phyloP scores from a whole-genome alignment of 768 basidiomycete genomes.

The Podaxis sp. region DNA sequence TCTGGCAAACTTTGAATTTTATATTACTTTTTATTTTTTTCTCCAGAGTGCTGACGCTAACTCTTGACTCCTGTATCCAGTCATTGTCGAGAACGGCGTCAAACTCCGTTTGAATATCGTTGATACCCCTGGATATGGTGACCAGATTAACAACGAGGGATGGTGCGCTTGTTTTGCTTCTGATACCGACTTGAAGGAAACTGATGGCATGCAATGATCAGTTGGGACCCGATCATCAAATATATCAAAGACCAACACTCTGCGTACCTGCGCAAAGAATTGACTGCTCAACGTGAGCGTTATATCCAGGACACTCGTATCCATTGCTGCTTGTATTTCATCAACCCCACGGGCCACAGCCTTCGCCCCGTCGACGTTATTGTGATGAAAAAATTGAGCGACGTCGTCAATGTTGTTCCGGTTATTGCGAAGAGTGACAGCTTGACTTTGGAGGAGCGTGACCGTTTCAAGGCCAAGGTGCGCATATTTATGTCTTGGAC shows the following conservation, averaged over 20 bases:
- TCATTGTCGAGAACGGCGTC: conserved; percentile 95
- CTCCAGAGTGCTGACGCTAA: background rate
- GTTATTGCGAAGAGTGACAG: conserved; percentile 97
- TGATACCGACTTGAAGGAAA: conserved; percentile 8
- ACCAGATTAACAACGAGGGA: conserved; percentile 98
- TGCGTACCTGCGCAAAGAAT: conserved; percentile 96
- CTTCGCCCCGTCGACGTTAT: conserved; percentile 96
- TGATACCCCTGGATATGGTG: conserved; percentile 97
- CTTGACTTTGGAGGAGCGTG: conserved; percentile 89
- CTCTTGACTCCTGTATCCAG: conserved; percentile 33
- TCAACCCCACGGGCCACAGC: conserved; percentile 97
- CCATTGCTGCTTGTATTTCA: conserved; percentile 97
- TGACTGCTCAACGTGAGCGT: conserved; percentile 97
- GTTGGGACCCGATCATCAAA: conserved; percentile 99
- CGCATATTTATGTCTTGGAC: conserved; percentile 9
- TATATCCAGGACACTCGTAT: conserved; percentile 98
- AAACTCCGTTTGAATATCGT: conserved; percentile 94
- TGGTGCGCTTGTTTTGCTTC: conserved; percentile 51
- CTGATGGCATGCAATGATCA: conserved; percentile 23
- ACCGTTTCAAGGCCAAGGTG: conserved; percentile 89
- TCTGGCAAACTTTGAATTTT: background rate
- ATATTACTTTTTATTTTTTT: background rate
- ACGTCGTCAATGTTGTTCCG: conserved; percentile 99
- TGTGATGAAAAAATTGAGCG: conserved; percentile 98
- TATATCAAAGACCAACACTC: conserved; percentile 99